Base-by-base conservation (phyloP, 140 eudicot species). In the Eryngium alpinum region DNA sequence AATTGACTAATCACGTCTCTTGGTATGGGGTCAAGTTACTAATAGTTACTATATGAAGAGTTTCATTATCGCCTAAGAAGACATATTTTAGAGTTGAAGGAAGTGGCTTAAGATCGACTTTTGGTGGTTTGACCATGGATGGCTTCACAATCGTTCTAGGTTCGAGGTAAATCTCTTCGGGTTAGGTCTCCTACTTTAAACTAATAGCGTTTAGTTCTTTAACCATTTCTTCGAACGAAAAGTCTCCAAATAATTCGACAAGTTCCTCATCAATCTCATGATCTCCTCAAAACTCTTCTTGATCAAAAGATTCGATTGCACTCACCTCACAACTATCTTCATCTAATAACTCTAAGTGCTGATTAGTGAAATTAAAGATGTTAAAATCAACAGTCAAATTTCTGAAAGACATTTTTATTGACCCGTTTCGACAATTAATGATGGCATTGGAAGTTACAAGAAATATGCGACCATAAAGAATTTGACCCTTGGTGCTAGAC, bases 401-500 rank as follows among this genome's bases (percentile, higher is more conserved):
- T 6, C 82, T 60, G n/a, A 79, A 79, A 21, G 82, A 79, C 29
- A 79, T 46, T 49, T 34, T 79, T 32, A 79, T 31, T n/a, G 33
- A 57, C 17, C 74, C 75, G 33, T 79, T 79, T 19, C 75, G 28
- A 46, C 75, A 79, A 62, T 79, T 79, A 17, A 79, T 79, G 16
- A 79, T 15, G 21, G 74, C 82, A 60, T 79, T 79, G 6, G 82
- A 34, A 63, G 75, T 79, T 6, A 56, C 82, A 13, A 79, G 65
- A 38, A 79, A 79, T 9, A 57, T 56, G 21, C 82, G 74, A 0
- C 82, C 82, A 79, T 79, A 6, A 79, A 75, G 75, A 34, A 79
- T 79, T 38, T 79, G 82, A 43, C 25, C 32, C 9, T 79, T 28
- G 16, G 28, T 22, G 32, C 34, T 46, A 31, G 32, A 21, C 15